A percentile compares a stretch with the other conserved stretches of the same genome.
Conservation (phyloP, 163 green algal species). For the Coccomyxa subellipsoidea region DNA sequence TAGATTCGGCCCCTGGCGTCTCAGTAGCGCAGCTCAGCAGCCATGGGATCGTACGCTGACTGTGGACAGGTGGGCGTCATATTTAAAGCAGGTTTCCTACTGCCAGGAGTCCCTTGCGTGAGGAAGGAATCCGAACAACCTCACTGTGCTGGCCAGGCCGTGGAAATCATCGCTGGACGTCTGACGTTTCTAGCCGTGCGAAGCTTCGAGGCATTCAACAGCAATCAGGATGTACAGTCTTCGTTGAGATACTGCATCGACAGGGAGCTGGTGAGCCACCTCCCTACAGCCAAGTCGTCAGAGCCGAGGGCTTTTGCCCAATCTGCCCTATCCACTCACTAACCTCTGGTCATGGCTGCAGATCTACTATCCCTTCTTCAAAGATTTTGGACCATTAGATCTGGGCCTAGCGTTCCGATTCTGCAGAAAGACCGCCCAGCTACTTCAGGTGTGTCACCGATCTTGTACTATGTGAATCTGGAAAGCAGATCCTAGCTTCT, state of each 20-base stretch:
- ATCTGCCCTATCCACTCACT: background rate
- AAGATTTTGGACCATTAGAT: constrained; percentile 91
- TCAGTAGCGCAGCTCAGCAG: background rate
- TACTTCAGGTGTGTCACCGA: constrained; percentile 53
- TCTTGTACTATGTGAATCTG: constrained; percentile 8
- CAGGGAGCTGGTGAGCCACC: constrained; percentile 55
- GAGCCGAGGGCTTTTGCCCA: background rate
- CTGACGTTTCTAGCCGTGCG: constrained; percentile 53
- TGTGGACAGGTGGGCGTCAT: background rate
- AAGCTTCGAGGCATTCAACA: constrained; percentile 25
- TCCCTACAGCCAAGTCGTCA: background rate
- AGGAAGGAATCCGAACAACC: background rate
- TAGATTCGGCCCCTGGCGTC: background rate
- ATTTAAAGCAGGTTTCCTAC: background rate
- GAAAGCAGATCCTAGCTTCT: background rate
- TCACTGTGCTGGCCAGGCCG: constrained; percentile 10
- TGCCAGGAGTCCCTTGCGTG: background rate
- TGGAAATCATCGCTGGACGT: constrained; percentile 58
- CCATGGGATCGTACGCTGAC: background rate
- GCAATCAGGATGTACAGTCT: constrained; percentile 32
- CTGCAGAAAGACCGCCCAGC: constrained; percentile 56
- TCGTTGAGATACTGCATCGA: constrained; percentile 63
- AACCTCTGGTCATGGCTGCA: constrained; percentile 10
- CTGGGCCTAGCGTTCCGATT: constrained; percentile 78
- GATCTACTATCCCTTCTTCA: constrained; percentile 89